These are phyloP conservation scores for Hibiscus mutabilis DNA, from an alignment of 345 rosid genomes.

Conservation along the genomic window DNA sequence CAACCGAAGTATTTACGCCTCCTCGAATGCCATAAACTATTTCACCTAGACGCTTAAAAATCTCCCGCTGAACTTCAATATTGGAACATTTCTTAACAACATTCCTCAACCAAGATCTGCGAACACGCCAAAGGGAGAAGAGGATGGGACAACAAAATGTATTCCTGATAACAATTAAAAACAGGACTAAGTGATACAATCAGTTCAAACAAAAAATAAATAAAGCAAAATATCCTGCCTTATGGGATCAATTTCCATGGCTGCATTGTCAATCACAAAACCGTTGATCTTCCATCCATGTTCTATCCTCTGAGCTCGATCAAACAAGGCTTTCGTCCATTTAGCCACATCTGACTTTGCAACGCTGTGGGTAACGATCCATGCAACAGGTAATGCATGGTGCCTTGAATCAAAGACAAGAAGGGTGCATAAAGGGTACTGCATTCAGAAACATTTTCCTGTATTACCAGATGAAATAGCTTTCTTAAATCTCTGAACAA, in stretches of 20 bases:
- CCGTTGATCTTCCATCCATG: slow-evolving; percentile 73
- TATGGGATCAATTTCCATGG: slow-evolving; percentile 79
- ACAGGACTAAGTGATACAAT: slow-evolving; percentile 5
- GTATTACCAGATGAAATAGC: neutral
- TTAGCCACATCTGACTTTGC: slow-evolving; percentile 78
- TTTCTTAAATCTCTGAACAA: neutral
- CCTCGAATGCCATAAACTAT: slow-evolving; percentile 63
- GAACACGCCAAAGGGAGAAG: slow-evolving; percentile 85
- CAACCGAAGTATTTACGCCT: slow-evolving; percentile 43
- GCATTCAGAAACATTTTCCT: slow-evolving; percentile 25
- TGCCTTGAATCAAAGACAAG: slow-evolving; percentile 93
- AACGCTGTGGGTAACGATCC: slow-evolving; percentile 80
- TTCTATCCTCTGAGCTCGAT: slow-evolving; percentile 52
- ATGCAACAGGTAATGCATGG: slow-evolving; percentile 87
- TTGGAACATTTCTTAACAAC: slow-evolving; percentile 64
- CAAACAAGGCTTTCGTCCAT: slow-evolving; percentile 79
- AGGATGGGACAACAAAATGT: slow-evolving; percentile 69
- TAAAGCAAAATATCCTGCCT: slow-evolving; percentile 33
- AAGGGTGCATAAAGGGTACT: slow-evolving; percentile 84
- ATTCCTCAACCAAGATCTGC: slow-evolving; percentile 91
- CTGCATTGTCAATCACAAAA: slow-evolving; percentile 84
- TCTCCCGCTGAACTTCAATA: slow-evolving; percentile 61
- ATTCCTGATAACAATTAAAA: slow-evolving; percentile 47
- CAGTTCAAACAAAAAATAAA: neutral
- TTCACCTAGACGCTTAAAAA: slow-evolving; percentile 74